phyloP scores from a whole-genome alignment of 2,329 filamentous ascomycete genomes.

The Aureobasidium sp. region DNA sequence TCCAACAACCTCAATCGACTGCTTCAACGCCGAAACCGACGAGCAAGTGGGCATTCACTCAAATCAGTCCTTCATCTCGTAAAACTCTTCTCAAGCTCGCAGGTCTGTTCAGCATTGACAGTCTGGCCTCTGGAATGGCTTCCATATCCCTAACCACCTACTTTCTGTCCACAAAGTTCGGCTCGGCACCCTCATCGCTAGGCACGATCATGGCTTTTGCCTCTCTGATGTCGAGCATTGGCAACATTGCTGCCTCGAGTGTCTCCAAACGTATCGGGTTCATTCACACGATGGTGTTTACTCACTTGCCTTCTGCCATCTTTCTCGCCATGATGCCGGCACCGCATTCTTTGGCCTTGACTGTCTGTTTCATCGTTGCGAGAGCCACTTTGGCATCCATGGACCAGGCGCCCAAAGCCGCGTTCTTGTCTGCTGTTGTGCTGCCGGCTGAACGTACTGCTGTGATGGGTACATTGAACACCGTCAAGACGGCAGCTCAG shows the following conservation, averaged over 20 bases:
- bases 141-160: slow-evolving; percentile 44
- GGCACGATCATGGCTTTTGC: slow-evolving; percentile 46
- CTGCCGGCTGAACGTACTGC: slow-evolving; percentile 58
- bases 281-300: slow-evolving; percentile 55
- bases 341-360: slow-evolving; percentile 43
- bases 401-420: slow-evolving; percentile 61
- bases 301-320: slow-evolving; percentile 55
- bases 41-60: slow-evolving; percentile 34
- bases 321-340: slow-evolving; percentile 52
- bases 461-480: slow-evolving; percentile 61
- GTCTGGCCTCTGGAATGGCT: slow-evolving; percentile 58
- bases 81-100: slow-evolving; percentile 52
- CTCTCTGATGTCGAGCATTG: slow-evolving; percentile 33
- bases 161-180: slow-evolving; percentile 48
- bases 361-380: slow-evolving; percentile 52
- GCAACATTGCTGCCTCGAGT: slow-evolving; percentile 46
- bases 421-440: slow-evolving; percentile 59
- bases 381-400: slow-evolving; percentile 56
- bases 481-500: slow-evolving; percentile 57
- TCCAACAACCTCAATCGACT: not conserved
- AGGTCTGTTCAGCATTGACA: slow-evolving; percentile 59
- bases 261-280: slow-evolving; percentile 55
- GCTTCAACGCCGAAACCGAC: not conserved
- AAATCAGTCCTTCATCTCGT: slow-evolving; percentile 49
- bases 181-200: slow-evolving; percentile 43